Percentiles rank a stretch among this genome's conserved stretches.
These are phyloP conservation scores for Podospora comata DNA, from an alignment of 495 filamentous ascomycete genomes.

Conservation along the genomic window DNA sequence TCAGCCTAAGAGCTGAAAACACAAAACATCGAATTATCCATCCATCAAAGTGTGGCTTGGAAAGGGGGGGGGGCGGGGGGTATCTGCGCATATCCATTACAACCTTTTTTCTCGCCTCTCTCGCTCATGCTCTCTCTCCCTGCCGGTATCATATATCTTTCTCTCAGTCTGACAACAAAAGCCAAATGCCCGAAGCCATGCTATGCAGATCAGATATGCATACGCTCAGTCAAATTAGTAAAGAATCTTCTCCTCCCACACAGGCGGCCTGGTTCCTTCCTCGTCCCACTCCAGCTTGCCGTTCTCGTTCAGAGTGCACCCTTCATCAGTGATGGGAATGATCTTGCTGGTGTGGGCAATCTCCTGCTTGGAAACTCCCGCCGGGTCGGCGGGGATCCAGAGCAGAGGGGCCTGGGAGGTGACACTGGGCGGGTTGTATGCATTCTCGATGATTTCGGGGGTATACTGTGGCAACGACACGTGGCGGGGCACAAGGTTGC, in stretches of 20 bases:
- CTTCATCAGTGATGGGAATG: constrained; percentile 80
- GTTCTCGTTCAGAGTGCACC: constrained; percentile 75
- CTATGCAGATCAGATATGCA: background rate
- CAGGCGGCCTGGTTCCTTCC: constrained; percentile 68
- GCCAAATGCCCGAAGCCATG: background rate
- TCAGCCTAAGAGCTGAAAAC: background rate
- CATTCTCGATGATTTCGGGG: constrained; percentile 59
- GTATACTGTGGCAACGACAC: constrained; percentile 53
- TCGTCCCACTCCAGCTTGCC: constrained; percentile 73
- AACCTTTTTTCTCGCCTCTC: background rate
- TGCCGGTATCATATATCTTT: background rate
- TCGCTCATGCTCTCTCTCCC: background rate
- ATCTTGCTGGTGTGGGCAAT: constrained; percentile 65
- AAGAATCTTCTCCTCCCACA: constrained; percentile 69
- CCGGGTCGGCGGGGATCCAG: constrained; percentile 77
- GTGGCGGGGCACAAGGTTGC: constrained; percentile 64
- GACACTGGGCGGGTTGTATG: constrained; percentile 76
- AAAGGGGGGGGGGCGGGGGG: no score
- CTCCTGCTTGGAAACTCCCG: constrained; percentile 77
- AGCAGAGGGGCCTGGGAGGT: constrained; percentile 62
- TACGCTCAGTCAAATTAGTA: constrained; percentile 35
- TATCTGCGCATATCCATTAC: background rate
- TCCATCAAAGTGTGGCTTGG: background rate
- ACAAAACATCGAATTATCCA: background rate
- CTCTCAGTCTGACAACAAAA: background rate